Conservation (phyloP, 768 basidiomycete genomes). For the Russula sp. region DNA sequence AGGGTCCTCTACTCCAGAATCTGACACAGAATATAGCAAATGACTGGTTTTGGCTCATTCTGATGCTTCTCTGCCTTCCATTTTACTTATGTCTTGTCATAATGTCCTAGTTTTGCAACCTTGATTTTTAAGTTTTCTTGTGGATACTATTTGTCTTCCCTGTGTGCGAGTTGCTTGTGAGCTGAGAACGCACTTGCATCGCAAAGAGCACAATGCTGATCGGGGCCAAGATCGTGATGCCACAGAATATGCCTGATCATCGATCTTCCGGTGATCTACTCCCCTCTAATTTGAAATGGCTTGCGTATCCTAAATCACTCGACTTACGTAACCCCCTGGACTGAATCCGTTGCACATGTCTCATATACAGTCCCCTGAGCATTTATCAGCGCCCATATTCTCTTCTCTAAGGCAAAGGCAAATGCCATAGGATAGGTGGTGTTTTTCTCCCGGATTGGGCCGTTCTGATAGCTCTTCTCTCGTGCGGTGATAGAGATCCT, state of each 20-base stretch:
- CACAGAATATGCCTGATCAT: no score
- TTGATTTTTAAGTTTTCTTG: slow-evolving; percentile 2
- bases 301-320: no score
- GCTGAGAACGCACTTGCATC: neutral
- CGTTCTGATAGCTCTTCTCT: neutral
- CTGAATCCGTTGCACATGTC: neutral
- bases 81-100: slow-evolving; percentile 9
- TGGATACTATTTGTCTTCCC: neutral
- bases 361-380: no score
- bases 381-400: neutral
- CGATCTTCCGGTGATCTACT: neutral
- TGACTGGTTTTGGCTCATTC: slow-evolving; percentile 25
- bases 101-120: neutral
- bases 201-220: neutral
- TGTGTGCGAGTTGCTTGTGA: neutral
- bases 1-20: neutral
- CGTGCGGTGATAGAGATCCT: neutral
- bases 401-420: neutral
- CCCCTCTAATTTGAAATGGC: neutral
- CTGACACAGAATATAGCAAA: slow-evolving; percentile 17
- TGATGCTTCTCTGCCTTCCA: slow-evolving; percentile 4
- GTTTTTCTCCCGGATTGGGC: neutral
- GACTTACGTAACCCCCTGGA: no score
- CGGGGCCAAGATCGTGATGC: neutral
- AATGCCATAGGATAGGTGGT: no score